Base-by-base conservation (phyloP, 2,329 filamentous ascomycete species). In the Phialophora expanda region DNA sequence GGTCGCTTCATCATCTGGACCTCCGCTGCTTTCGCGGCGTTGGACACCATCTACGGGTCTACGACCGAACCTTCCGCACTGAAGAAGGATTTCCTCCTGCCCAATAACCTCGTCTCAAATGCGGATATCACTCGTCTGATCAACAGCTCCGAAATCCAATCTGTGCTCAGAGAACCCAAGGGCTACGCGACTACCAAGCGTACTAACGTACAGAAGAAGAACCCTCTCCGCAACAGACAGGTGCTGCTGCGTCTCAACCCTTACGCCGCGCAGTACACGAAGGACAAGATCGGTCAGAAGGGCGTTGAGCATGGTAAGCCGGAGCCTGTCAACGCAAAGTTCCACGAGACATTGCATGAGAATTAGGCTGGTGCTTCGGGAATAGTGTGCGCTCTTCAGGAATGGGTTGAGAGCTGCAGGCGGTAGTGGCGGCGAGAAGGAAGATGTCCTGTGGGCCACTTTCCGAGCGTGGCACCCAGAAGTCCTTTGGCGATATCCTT, bases 1-100 rank as follows among this genome's bases (percentile, higher is more conserved):
- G 95, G 95, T 77, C 95, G 95, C 79, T 99, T 99, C 89, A 88
- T 99, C 82, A 87, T 99, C 88, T 99, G 95, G 95, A 95, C 95
- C 77, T 99, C 96, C 61, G 87, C 92, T 73, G 95, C 95, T 73
- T 98, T 99, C 87, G 89, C 93, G 84, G 92, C 94, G 73, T 92
- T 99, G 72, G 94, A 99, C 84, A 89, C 89, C 83, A 90, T 99
- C 86, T 99, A 99, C 87, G 94, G 94, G 81, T 90, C 90, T 80
- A 96, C 93, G 80, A 95, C 91, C 78, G 85, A 89, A 81, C 88
- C 94, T 74, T 94, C 93, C 56, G 89, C 90, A 72, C 89, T 96
- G 79, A 99, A 99, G 93, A 96, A 95, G 86, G 94, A 99, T 88
- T 99, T 95, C 91, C 87, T 97, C 78, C 89, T 99, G 75, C 95